Percentiles rank a stretch among this genome's conserved stretches.
phyloP scores from a whole-genome alignment of 2,329 filamentous ascomycete species.

The Xylariales sp. region DNA sequence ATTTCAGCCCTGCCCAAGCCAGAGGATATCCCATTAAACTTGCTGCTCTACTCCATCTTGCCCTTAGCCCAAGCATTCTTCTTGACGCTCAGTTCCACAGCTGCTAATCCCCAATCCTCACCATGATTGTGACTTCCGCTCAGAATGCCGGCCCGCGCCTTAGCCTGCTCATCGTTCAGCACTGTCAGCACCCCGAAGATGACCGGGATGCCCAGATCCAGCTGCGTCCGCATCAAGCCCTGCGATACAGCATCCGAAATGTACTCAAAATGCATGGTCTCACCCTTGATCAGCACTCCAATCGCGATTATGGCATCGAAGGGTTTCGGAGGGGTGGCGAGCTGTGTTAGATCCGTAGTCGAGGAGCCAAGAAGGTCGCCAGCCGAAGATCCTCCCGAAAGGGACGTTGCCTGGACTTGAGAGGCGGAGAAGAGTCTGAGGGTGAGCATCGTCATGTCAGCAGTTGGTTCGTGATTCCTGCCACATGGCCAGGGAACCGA shows the following conservation, averaged over 20 bases:
- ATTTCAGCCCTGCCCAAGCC: too few relatives aligned
- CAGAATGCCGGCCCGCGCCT: slow-evolving; percentile 75
- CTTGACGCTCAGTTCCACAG: slow-evolving; percentile 91
- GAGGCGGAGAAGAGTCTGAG: slow-evolving; percentile 76
- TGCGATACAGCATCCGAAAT: slow-evolving; percentile 89
- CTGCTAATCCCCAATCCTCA: slow-evolving; percentile 90
- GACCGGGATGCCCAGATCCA: slow-evolving; percentile 84
- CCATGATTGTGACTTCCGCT: slow-evolving; percentile 80
- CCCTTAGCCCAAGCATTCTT: slow-evolving; percentile 78
- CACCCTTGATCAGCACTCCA: slow-evolving; percentile 94
- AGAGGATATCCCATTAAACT: too few relatives aligned
- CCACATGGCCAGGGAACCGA: too few relatives aligned
- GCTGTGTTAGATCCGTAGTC: slow-evolving; percentile 60
- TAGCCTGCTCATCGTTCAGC: slow-evolving; percentile 80
- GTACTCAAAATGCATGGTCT: slow-evolving; percentile 99
- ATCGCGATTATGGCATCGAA: slow-evolving; percentile 96
- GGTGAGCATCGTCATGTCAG: slow-evolving; percentile 1
- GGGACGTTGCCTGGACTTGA: slow-evolving; percentile 68
- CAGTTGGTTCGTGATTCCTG: too few relatives aligned
- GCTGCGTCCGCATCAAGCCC: slow-evolving; percentile 88
- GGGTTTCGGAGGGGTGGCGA: slow-evolving; percentile 47
- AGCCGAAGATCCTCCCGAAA: slow-evolving; percentile 59
- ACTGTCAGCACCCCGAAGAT: slow-evolving; percentile 91
- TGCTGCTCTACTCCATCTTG: slow-evolving; percentile 40
- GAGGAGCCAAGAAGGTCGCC: slow-evolving; percentile 71